Conservation (phyloP, 805 yeast genomes). For the Yarrowia yakushimensis region DNA sequence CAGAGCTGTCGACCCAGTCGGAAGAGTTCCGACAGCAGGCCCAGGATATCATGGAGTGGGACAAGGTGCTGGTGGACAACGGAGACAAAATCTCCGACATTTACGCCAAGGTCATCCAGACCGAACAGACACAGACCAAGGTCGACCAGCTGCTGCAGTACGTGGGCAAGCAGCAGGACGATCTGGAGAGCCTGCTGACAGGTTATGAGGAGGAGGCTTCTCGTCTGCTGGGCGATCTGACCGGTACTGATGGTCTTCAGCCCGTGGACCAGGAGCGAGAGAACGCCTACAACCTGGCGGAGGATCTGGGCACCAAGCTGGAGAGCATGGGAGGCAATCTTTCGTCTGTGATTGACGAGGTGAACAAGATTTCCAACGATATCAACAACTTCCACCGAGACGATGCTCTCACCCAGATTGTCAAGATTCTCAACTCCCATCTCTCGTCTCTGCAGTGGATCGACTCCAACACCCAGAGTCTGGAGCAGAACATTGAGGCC, state of each 20-base stretch:
- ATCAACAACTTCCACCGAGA: conserved; percentile 61
- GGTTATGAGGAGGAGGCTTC: conserved; percentile 68
- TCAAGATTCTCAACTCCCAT: conserved; percentile 80
- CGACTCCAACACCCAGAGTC: conserved; percentile 63
- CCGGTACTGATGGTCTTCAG: conserved; percentile 39
- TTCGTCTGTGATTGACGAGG: conserved; percentile 70
- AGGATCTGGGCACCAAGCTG: conserved; percentile 73
- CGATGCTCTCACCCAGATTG: conserved; percentile 49
- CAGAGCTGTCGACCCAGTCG: conserved; percentile 70
- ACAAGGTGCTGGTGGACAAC: conserved; percentile 72
- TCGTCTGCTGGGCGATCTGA: conserved; percentile 29
- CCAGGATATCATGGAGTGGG: conserved; percentile 77
- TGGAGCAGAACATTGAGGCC: conserved; percentile 61
- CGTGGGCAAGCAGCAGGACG: conserved; percentile 89
- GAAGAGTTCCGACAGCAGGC: conserved; percentile 74
- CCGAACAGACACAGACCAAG: conserved; percentile 79
- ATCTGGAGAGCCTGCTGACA: conserved; percentile 74
- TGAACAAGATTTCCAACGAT: conserved; percentile 72
- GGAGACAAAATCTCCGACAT: conserved; percentile 79
- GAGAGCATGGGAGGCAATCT: conserved; percentile 75
- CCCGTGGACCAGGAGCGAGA: conserved; percentile 77
- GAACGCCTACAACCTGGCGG: conserved; percentile 84
- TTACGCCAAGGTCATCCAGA: conserved; percentile 70
- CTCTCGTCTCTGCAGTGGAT: conserved; percentile 85
- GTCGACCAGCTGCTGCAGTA: conserved; percentile 84